Evolutionary conservation across 768 basidiomycete genomes (phyloP).

Genomic region (Goffeauzyma gilvescens): DNA sequence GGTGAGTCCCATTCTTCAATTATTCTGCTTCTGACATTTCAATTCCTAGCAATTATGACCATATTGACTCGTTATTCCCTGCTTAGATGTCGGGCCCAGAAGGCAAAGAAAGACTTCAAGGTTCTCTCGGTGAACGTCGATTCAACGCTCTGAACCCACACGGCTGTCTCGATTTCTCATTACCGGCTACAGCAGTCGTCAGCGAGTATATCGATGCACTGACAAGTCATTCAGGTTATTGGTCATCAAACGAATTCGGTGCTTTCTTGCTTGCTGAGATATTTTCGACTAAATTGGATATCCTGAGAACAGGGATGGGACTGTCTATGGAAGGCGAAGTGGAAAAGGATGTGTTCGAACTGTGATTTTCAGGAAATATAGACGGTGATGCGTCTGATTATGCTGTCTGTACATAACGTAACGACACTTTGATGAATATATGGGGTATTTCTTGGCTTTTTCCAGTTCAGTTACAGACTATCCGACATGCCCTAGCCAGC

Average conservation of each 20-base stretch:
- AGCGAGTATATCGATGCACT: constrained; percentile 34
- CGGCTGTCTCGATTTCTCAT: constrained; percentile 35
- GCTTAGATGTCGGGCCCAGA: constrained; percentile 27
- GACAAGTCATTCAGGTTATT: constrained; percentile 34
- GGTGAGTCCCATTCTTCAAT: too few relatives aligned
- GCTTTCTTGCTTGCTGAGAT: constrained; percentile 34
- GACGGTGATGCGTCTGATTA: too few relatives aligned
- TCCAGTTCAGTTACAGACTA: too few relatives aligned
- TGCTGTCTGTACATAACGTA: too few relatives aligned
- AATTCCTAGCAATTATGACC: not conserved
- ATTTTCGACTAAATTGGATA: constrained; percentile 31
- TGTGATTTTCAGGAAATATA: too few relatives aligned
- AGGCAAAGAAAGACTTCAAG: constrained; percentile 29
- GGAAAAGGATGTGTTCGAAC: not conserved
- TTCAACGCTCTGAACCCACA: constrained; percentile 37
- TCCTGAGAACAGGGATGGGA: constrained; percentile 33
- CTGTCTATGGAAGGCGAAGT: constrained; percentile 14
- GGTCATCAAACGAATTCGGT: constrained; percentile 33
- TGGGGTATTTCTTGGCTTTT: too few relatives aligned
- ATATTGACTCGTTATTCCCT: too few relatives aligned
- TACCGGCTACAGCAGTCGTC: constrained; percentile 34
- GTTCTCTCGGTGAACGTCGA: constrained; percentile 29
- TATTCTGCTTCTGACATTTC: not conserved
- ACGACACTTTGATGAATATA: too few relatives aligned
- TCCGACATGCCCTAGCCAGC: too few relatives aligned